Evolutionary conservation across 2,329 filamentous ascomycete genomes (phyloP).

Genomic region (Fusarium temperatum): DNA sequence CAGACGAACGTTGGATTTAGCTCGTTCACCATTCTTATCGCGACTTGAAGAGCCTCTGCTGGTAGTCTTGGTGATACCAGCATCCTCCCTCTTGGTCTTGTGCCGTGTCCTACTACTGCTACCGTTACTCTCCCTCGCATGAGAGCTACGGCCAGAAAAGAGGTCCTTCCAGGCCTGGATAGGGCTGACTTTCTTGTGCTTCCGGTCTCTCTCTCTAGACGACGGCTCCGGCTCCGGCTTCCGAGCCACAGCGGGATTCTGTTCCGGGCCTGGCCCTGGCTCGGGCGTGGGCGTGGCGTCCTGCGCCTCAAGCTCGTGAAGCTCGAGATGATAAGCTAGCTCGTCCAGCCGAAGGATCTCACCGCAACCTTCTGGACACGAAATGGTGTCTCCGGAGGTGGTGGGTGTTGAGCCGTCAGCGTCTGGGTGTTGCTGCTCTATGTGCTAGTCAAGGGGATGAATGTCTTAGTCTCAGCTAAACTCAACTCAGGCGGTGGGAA

Average conservation of each 20-base stretch:
- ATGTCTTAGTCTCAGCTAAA: slow-evolving; percentile 22
- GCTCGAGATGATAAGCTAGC: slow-evolving; percentile 37
- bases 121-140: slow-evolving; percentile 20
- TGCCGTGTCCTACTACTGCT: slow-evolving; percentile 32
- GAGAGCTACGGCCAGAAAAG: slow-evolving; percentile 16
- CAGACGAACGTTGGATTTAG: slow-evolving; percentile 24
- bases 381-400: slow-evolving; percentile 7
- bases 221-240: slow-evolving; percentile 12
- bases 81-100: slow-evolving; percentile 36
- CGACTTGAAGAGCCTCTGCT: slow-evolving; percentile 2
- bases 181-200: slow-evolving; percentile 21
- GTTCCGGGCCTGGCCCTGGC: slow-evolving; percentile 18
- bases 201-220: slow-evolving; percentile 17
- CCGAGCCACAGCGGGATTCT: slow-evolving; percentile 2
- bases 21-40: slow-evolving; percentile 2
- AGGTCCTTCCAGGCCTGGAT: slow-evolving; percentile 39
- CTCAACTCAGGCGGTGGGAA: not conserved
- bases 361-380: slow-evolving; percentile 58
- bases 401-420: slow-evolving; percentile 23
- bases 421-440: slow-evolving; percentile 43
- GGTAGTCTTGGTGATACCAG: slow-evolving; percentile 6
- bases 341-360: slow-evolving; percentile 54
- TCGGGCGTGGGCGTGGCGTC: slow-evolving; percentile 21
- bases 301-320: slow-evolving; percentile 39
- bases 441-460: slow-evolving; percentile 35